Base-by-base conservation (phyloP, 441 rosid genomes). In the Breynia disticha region DNA sequence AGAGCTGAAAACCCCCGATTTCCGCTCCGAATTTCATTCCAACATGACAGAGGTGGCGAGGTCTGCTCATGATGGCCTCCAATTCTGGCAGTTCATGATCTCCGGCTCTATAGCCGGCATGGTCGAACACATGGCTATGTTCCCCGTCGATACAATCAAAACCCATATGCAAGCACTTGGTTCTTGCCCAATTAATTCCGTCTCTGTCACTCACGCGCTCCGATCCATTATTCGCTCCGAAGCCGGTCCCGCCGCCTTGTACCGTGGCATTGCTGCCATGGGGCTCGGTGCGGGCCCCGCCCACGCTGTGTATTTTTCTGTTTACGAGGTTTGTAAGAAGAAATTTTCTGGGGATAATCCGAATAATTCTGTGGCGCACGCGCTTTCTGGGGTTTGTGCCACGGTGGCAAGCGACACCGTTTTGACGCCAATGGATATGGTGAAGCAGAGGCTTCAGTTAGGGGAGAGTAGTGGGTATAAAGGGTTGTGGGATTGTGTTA, bases 281-380 rank as follows among this genome's bases (percentile, higher is more conserved):
- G 95, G 84, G 2, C 79, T 90, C 12, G 97, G 95, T 5, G 97
- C 97, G 7, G 97, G 97, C 11, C 97, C 97, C 0, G 96, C 96
- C 5, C 97, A 90, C 55, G 97, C 95, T 20, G 91, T 87, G 18
- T 83, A 87, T 54, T 90, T 90, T 70, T 84, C 96, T 7, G 67
- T 90, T 5, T 90, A 90, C 38, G 95, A 90, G 67, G 53, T 53
- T 11, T 81, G 79, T 4, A 90, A 90, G 71, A 76, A 78, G 72
- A 67, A 38, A 47, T 71, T 90, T 19, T 87, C 97, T 20, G 61
- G 76, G 3, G 76, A 70, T 0, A 74, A 87, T 51, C 90, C 84
- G 1, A 71, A 76, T 48, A 83, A 77, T 65, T 50, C 91, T 10
- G 72, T 62, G 12, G 97, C 89, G 0, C 96, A 90, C 57, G 96